These are phyloP conservation scores for Globisporangium emineosum DNA, from an alignment of 352 stramenopile species.

Conservation along the genomic window DNA sequence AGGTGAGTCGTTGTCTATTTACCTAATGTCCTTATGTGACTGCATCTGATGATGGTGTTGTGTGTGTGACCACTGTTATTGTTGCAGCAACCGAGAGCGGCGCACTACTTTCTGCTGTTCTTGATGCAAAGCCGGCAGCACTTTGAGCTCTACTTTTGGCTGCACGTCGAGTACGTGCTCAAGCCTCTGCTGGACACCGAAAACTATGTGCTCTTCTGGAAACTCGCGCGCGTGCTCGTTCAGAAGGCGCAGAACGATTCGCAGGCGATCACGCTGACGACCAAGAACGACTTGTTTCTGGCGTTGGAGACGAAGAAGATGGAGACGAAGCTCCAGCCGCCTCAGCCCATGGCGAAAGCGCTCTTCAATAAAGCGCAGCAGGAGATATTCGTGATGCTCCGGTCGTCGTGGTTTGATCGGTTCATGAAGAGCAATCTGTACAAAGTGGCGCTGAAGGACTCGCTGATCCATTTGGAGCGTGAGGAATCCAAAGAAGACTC, in stretches of 20 bases:
- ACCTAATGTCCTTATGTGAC: not conserved
- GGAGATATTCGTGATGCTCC: slow-evolving; percentile 81
- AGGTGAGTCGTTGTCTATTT: slow-evolving; percentile 27
- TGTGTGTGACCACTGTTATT: not conserved
- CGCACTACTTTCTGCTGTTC: slow-evolving; percentile 86
- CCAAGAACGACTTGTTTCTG: slow-evolving; percentile 64
- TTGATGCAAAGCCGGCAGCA: slow-evolving; percentile 86
- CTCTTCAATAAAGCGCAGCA: slow-evolving; percentile 70
- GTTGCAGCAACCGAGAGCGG: slow-evolving; percentile 57
- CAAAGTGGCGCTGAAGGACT: slow-evolving; percentile 74
- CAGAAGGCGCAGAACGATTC: slow-evolving; percentile 78
- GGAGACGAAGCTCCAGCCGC: slow-evolving; percentile 37
- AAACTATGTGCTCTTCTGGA: slow-evolving; percentile 63
- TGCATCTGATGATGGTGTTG: not conserved
- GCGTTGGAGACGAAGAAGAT: slow-evolving; percentile 40
- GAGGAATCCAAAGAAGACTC: slow-evolving; percentile 65
- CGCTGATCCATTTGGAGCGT: slow-evolving; percentile 54
- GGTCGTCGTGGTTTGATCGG: slow-evolving; percentile 75
- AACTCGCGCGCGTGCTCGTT: slow-evolving; percentile 54
- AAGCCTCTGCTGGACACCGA: slow-evolving; percentile 56
- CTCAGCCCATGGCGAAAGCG: slow-evolving; percentile 39
- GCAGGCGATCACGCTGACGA: slow-evolving; percentile 69
- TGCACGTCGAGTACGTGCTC: slow-evolving; percentile 85
- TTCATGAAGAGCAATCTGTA: slow-evolving; percentile 87
- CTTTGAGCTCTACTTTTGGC: slow-evolving; percentile 87